These are phyloP conservation scores for Kuraishia ogatae DNA, from an alignment of 805 yeast species.

Conservation along the genomic window DNA sequence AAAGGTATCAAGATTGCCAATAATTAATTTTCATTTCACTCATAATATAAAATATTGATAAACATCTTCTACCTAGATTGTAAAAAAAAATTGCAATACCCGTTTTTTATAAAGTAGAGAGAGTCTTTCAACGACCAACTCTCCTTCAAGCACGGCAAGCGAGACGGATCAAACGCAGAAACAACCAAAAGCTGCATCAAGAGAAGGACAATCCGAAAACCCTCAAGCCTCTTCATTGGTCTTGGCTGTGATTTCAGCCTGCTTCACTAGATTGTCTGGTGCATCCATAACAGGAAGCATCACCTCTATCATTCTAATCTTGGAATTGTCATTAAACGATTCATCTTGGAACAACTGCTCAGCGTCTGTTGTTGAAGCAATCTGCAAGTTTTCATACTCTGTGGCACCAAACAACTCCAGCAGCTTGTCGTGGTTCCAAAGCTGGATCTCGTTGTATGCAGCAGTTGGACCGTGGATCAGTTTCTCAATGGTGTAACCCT, in stretches of 20 bases:
- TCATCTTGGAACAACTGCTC: constrained; percentile 37
- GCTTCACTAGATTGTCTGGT: constrained; percentile 54
- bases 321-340: constrained; percentile 44
- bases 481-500: constrained; percentile 70
- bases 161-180: no score
- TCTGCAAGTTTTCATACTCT: constrained; percentile 44
- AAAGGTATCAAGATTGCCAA: no score
- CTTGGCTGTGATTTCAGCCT: constrained; percentile 45
- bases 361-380: constrained; percentile 51
- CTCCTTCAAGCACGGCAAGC: no score
- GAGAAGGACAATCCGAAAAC: neutral
- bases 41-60: no score
- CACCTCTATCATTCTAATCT: constrained; percentile 58
- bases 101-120: no score
- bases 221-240: constrained; percentile 14
- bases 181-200: neutral
- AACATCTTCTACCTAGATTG: no score
- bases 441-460: constrained; percentile 56
- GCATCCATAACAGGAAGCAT: constrained; percentile 68
- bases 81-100: no score
- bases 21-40: no score
- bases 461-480: constrained; percentile 64
- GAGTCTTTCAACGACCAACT: no score
- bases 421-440: constrained; percentile 56
- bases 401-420: constrained; percentile 53